Evolutionary conservation across 2,329 filamentous ascomycete species (phyloP).

Genomic region (Alternaria atra): DNA sequence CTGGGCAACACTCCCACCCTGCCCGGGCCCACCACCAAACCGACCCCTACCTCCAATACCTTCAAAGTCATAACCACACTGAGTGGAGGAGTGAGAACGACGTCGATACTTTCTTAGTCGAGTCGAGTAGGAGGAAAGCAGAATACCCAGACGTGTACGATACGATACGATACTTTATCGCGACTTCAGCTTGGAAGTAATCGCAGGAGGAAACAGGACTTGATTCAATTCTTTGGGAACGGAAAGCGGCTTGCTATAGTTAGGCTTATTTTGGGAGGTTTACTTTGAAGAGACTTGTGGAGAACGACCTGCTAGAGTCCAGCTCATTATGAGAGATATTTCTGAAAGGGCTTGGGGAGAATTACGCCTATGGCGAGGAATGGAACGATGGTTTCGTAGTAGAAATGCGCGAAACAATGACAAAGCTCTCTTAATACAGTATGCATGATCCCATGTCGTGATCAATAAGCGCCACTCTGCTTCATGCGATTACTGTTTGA

Average conservation of each 20-base stretch:
- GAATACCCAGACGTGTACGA: constrained; percentile 6
- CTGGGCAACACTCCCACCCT: constrained; percentile 1
- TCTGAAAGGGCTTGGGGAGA: neutral
- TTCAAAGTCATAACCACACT: neutral
- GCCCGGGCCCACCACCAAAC: constrained; percentile 7
- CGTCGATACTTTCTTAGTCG: neutral
- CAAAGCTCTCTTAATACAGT: neutral
- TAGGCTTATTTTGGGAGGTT: neutral
- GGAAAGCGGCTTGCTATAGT: neutral
- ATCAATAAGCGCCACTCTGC: neutral
- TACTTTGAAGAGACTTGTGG: neutral
- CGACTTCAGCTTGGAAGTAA: neutral
- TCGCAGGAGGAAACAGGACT: neutral
- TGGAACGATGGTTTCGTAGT: neutral
- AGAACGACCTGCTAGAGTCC: neutral
- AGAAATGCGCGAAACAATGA: neutral
- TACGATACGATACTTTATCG: neutral
- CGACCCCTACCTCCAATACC: neutral
- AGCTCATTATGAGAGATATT: neutral
- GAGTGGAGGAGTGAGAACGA: neutral
- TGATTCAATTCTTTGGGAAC: neutral
- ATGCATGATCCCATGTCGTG: neutral
- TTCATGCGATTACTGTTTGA: neutral
- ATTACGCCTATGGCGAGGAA: neutral
- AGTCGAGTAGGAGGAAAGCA: constrained; percentile 3